Percentiles rank a stretch among this genome's conserved stretches.
Conservation (phyloP, 1,284 basidiomycete genomes). For the Sporisorium reilianum region DNA sequence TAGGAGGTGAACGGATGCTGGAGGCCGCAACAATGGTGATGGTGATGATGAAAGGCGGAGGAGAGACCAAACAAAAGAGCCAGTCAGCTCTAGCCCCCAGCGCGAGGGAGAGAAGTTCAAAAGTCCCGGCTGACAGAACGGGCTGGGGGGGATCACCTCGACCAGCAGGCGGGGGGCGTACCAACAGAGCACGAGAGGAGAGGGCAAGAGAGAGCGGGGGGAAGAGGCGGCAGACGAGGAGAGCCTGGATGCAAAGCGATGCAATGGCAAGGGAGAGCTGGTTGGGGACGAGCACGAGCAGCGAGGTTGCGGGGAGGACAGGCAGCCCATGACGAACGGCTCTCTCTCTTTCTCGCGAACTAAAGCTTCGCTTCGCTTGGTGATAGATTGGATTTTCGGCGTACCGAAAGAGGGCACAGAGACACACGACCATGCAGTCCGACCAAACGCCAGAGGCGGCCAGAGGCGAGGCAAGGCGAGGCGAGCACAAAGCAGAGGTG, state of each 20-base stretch:
- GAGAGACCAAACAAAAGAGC: background rate
- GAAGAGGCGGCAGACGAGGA: background rate
- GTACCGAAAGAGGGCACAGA: too few relatives aligned
- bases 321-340: background rate
- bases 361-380: too few relatives aligned
- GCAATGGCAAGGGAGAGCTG: background rate
- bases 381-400: background rate
- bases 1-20: background rate
- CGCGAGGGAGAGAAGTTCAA: slow-evolving; percentile 26
- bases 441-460: too few relatives aligned
- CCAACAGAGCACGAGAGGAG: background rate
- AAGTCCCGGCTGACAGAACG: background rate
- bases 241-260: background rate
- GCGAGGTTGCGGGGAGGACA: background rate
- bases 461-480: too few relatives aligned
- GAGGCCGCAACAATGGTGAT: slow-evolving; percentile 7
- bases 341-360: too few relatives aligned
- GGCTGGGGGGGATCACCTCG: background rate
- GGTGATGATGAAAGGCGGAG: slow-evolving; percentile 6
- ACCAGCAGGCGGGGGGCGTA: too few relatives aligned
- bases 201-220: slow-evolving; percentile 2
- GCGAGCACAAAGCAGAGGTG: too few relatives aligned
- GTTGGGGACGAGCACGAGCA: background rate
- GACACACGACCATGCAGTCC: slow-evolving; percentile 4
- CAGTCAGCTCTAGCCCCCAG: background rate